These are phyloP conservation scores for Naegleria gruberi DNA, from an alignment of 208 protist species.

Conservation along the genomic window DNA sequence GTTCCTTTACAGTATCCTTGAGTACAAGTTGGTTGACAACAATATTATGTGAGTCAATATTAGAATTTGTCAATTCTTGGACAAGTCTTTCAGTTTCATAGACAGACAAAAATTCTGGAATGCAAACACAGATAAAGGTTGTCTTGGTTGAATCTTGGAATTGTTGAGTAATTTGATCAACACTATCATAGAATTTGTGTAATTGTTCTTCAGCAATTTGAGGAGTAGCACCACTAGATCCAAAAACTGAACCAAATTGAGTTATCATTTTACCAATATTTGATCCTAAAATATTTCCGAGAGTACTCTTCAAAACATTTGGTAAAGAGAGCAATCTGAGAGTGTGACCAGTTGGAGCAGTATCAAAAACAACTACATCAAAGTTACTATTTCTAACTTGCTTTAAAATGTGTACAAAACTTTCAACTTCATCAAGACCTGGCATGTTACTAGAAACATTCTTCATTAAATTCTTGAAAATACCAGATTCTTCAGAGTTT, in stretches of 20 bases:
- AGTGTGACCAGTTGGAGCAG: slow-evolving; percentile 97
- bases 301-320: slow-evolving; percentile 48
- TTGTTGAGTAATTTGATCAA: slow-evolving; percentile 22
- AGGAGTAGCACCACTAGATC: slow-evolving; percentile 33
- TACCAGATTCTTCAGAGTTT: slow-evolving; percentile 17
- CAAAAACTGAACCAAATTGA: slow-evolving; percentile 29
- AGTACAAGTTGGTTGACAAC: slow-evolving; percentile 91
- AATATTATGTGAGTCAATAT: slow-evolving; percentile 88
- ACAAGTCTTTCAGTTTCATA: slow-evolving; percentile 98
- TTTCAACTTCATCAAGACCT: slow-evolving; percentile 95
- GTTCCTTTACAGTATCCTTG: slow-evolving; percentile 39
- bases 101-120: slow-evolving; percentile 95
- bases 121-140: slow-evolving; percentile 96
- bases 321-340: slow-evolving; percentile 80
- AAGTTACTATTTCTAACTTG: slow-evolving; percentile 72
- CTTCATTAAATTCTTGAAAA: slow-evolving; percentile 38
- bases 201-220: background rate
- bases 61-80: slow-evolving; percentile 88
- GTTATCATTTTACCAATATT: slow-evolving; percentile 48
- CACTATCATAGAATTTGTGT: background rate
- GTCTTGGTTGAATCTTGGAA: slow-evolving; percentile 58
- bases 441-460: slow-evolving; percentile 64
- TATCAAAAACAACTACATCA: slow-evolving; percentile 95
- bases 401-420: slow-evolving; percentile 89
- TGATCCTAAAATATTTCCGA: slow-evolving; percentile 51